A percentile compares a stretch with the other conserved stretches of the same genome.
phyloP scores from a whole-genome alignment of 2,329 filamentous ascomycete genomes.

The Alternaria conjuncta region DNA sequence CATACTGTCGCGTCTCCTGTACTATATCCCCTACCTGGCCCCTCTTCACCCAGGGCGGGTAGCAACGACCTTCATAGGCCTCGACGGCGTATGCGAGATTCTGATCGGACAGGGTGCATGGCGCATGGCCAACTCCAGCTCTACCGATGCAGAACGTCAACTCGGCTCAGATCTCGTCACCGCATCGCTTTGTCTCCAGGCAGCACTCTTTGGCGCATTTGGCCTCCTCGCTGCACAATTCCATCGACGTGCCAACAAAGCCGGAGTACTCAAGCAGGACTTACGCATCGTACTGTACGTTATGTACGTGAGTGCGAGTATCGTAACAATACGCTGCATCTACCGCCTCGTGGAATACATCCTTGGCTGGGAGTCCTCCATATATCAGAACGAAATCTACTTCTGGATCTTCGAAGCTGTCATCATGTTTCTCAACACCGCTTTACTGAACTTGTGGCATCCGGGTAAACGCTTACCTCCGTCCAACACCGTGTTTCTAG shows the following conservation, averaged over 20 bases:
- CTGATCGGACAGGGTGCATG: conserved; percentile 61
- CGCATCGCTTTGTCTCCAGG: conserved; percentile 58
- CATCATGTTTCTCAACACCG: conserved; percentile 60
- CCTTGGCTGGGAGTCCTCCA: conserved; percentile 42
- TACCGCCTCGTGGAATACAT: conserved; percentile 62
- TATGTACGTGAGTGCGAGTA: conserved; percentile 57
- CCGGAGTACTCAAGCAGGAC: conserved; percentile 52
- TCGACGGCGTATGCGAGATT: conserved; percentile 59
- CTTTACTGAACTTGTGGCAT: conserved; percentile 60
- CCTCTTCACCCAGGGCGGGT: conserved; percentile 65
- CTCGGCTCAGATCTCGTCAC: conserved; percentile 57
- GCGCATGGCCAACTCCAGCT: conserved; percentile 50
- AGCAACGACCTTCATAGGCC: conserved; percentile 64
- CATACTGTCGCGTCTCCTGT: conserved; percentile 65
- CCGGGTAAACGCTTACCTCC: conserved; percentile 58
- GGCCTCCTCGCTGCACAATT: conserved; percentile 55
- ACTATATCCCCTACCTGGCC: conserved; percentile 66
- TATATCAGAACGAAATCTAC: conserved; percentile 57
- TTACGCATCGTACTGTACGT: conserved; percentile 53
- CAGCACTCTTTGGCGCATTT: conserved; percentile 59
- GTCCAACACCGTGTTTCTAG: conserved; percentile 59
- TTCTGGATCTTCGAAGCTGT: conserved; percentile 63
- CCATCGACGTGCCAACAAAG: conserved; percentile 52
- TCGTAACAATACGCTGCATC: conserved; percentile 58
- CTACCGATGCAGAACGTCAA: conserved; percentile 46